Conservation (phyloP, 2,329 filamentous ascomycete species). For the Myriosclerotinia curreyana region DNA sequence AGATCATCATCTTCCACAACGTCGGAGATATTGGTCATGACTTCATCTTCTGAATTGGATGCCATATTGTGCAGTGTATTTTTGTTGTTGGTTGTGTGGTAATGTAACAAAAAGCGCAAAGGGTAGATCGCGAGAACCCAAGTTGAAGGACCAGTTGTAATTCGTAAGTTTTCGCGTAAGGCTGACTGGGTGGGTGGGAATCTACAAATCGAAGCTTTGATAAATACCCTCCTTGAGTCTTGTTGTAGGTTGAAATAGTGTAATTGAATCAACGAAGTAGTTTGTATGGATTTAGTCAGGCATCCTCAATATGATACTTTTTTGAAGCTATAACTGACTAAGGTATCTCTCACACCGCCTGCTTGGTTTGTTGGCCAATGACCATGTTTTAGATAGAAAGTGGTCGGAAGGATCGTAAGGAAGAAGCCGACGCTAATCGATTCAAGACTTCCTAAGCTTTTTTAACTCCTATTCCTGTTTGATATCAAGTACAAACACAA, state of each 20-base stretch:
- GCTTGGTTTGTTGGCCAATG: conserved; percentile 17
- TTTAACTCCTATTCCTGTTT: conserved; percentile 23
- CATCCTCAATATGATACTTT: no score
- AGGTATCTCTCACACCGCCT: no score
- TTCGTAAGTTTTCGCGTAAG: conserved; percentile 5
- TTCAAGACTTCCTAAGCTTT: conserved; percentile 20
- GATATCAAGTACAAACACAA: conserved; percentile 17
- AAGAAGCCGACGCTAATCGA: conserved; percentile 19
- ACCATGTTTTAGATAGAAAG: conserved; percentile 6
- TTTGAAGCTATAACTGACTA: no score
- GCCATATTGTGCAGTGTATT: conserved; percentile 24
- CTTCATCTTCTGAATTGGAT: conserved; percentile 36
- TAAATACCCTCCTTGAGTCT: no score
- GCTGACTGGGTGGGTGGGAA: not conserved
- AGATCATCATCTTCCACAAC: conserved; percentile 56
- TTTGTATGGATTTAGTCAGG: not conserved
- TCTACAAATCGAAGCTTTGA: not conserved
- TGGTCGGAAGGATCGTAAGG: conserved; percentile 13
- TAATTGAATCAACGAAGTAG: no score
- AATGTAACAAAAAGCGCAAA: not conserved
- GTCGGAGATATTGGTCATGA: conserved; percentile 45
- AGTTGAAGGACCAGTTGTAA: not conserved
- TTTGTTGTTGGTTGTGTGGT: not conserved
- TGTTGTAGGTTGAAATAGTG: no score
- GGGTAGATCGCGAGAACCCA: not conserved